These are phyloP conservation scores for Atkinsonella hypoxylon DNA, from an alignment of 2,329 filamentous ascomycete genomes.

Conservation along the genomic window DNA sequence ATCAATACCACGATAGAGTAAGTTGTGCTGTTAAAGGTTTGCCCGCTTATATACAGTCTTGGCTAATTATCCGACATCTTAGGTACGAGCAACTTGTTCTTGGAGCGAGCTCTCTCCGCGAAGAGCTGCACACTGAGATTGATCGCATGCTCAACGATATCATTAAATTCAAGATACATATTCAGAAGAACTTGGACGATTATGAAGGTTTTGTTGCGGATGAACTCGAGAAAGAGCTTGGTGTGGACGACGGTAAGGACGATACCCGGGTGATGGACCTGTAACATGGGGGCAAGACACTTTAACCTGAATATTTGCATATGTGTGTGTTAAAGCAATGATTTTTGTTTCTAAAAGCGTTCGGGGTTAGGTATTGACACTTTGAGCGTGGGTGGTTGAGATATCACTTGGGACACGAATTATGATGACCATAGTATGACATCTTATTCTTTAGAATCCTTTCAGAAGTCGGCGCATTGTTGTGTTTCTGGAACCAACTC, in stretches of 20 bases:
- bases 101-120: slow-evolving; percentile 70
- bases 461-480: too few species aligned
- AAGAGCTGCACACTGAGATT: slow-evolving; percentile 94
- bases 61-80: neutral
- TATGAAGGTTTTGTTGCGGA: slow-evolving; percentile 90
- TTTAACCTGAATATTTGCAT: neutral
- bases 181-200: slow-evolving; percentile 84
- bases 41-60: neutral
- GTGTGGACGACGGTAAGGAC: slow-evolving; percentile 46
- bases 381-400: slow-evolving; percentile 1
- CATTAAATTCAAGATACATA: slow-evolving; percentile 96
- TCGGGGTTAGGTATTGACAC: neutral
- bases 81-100: slow-evolving; percentile 90
- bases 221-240: slow-evolving; percentile 77
- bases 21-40: slow-evolving; percentile 20
- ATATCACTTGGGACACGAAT: slow-evolving; percentile 5
- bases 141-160: slow-evolving; percentile 94
- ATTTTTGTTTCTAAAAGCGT: neutral
- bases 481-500: too few species aligned
- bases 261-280: slow-evolving; percentile 39
- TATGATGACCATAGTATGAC: slow-evolving; percentile 1
- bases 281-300: neutral
- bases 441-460: neutral
- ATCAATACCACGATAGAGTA: slow-evolving; percentile 96
- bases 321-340: neutral